Evolutionary conservation across 2,329 filamentous ascomycete genomes (phyloP), one percentile per base, ranked within the genome.

Genomic region (Diaporthe australafricana): DNA sequence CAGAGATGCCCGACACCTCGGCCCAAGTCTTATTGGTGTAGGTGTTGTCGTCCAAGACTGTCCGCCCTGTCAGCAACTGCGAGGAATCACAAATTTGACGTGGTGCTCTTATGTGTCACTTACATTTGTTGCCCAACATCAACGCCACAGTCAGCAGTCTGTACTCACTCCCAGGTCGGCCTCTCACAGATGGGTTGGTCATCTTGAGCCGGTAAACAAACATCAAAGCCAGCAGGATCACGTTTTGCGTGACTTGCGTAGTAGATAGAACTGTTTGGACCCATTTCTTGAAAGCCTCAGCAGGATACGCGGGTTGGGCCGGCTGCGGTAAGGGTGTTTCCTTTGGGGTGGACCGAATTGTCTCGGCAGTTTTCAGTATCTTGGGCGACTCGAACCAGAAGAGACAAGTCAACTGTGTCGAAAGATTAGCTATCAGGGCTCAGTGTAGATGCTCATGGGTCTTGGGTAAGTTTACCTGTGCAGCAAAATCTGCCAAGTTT

Each of bases 1-100:
- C 96, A 1, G 94, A 91, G 73, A 99, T 98, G 55, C 94, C 93
- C 0, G 96, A 98, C 14, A 99, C 96, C 78, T 99, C 96, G 2
- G 96, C 96, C 96, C 96, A 99, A 0, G 96, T 99, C 86, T 98
- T 98, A 85, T 99, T 99, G 47, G 96, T 98, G 83, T 99, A 99
- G 0, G 96, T 98, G 81, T 98, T 99, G 82, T 99, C 96, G 80
- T 99, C 96, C 77, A 99, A 85, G 80, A 98, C 92, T 94, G 53
- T 77, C 78, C 3, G 25, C 53, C 35, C 22, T 22, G 45, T 70
- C 52, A 72, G 47, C 32, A 17, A 47, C 6, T 53, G 6, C n/a
- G 40, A 48, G 22, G 25, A 1, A 17, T 20, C 35, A 35, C 22
- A 4, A 16, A 16, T 35, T 20, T 7, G 30, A 9, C 32, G 22